A percentile compares a stretch with the other conserved stretches of the same genome.
phyloP scores from a whole-genome alignment of 2,329 filamentous ascomycete species.

The Orbilia blumenaviensis region DNA sequence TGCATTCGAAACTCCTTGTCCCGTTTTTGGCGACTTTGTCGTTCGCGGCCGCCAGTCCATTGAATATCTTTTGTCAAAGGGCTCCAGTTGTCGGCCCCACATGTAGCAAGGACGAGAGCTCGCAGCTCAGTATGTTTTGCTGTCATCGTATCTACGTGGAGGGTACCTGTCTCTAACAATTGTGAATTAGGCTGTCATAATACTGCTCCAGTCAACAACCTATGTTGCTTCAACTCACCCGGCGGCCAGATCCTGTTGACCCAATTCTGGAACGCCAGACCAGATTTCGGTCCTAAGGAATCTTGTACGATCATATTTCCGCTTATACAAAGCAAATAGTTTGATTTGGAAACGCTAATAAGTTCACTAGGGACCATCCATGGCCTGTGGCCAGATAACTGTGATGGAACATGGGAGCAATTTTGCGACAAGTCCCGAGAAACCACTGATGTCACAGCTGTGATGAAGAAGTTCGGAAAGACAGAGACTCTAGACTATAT shows the following conservation, averaged over 20 bases:
- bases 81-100: conserved; percentile 23
- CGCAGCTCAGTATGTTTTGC: conserved; percentile 37
- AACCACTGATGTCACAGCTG: conserved; percentile 73
- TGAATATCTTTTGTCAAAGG: conserved; percentile 37
- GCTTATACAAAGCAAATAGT: neutral
- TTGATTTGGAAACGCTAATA: neutral
- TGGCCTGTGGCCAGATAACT: conserved; percentile 69
- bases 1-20: conserved; percentile 34
- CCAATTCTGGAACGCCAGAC: conserved; percentile 79
- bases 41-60: conserved; percentile 21
- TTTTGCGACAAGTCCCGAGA: conserved; percentile 71
- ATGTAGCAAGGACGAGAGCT: conserved; percentile 32
- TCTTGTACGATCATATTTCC: conserved; percentile 71
- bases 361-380: conserved; percentile 38
- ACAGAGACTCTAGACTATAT: conserved; percentile 72
- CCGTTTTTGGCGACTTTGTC: conserved; percentile 10
- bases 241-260: conserved; percentile 77
- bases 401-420: conserved; percentile 70
- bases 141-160: neutral
- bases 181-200: conserved; percentile 68
- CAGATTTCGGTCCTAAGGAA: conserved; percentile 71
- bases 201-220: conserved; percentile 69
- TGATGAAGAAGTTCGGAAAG: conserved; percentile 68
- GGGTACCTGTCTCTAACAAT: neutral
- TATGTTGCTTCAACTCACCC: conserved; percentile 78